phyloP scores from a whole-genome alignment of 768 basidiomycete genomes.

The Guyanaporus albipodus region DNA sequence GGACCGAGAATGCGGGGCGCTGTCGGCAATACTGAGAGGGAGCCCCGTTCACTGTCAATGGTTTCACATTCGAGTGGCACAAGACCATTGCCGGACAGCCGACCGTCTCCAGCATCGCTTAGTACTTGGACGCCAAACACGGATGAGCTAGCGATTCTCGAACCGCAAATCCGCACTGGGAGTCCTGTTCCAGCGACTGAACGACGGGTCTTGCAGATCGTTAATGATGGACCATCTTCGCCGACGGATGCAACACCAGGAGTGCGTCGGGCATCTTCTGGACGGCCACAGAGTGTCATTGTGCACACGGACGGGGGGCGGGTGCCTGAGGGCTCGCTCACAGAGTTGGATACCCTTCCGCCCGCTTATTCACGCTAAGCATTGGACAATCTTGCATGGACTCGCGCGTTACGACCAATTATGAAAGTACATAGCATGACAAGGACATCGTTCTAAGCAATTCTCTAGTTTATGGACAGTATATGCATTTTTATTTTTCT shows the following conservation, averaged over 20 bases:
- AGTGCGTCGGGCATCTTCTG: neutral
- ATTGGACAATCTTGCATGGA: neutral
- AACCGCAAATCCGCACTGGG: slow-evolving; percentile 17
- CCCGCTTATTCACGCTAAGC: slow-evolving; percentile 24
- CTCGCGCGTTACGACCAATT: slow-evolving; percentile 12
- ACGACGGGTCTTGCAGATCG: slow-evolving; percentile 26
- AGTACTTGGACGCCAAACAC: slow-evolving; percentile 16
- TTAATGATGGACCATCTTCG: slow-evolving; percentile 22
- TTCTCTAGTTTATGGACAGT: slow-evolving; percentile 18
- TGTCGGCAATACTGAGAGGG: slow-evolving; percentile 4
- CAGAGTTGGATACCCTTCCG: slow-evolving; percentile 7
- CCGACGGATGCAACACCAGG: slow-evolving; percentile 12
- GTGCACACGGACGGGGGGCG: slow-evolving; percentile 29
- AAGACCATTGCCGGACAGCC: slow-evolving; percentile 4
- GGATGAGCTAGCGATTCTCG: slow-evolving; percentile 18
- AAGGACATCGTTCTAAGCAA: slow-evolving; percentile 8
- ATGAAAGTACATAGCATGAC: slow-evolving; percentile 10
- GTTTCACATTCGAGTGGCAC: slow-evolving; percentile 14
- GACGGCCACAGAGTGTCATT: slow-evolving; percentile 13
- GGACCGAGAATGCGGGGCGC: slow-evolving; percentile 7
- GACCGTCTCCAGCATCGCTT: slow-evolving; percentile 1
- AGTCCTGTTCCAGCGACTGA: slow-evolving; percentile 20
- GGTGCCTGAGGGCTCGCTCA: neutral
- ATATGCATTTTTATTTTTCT: slow-evolving; percentile 6
- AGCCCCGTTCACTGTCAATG: slow-evolving; percentile 21